phyloP scores from a whole-genome alignment of 164 flowering plant genomes.

The Berberis thunbergii region DNA sequence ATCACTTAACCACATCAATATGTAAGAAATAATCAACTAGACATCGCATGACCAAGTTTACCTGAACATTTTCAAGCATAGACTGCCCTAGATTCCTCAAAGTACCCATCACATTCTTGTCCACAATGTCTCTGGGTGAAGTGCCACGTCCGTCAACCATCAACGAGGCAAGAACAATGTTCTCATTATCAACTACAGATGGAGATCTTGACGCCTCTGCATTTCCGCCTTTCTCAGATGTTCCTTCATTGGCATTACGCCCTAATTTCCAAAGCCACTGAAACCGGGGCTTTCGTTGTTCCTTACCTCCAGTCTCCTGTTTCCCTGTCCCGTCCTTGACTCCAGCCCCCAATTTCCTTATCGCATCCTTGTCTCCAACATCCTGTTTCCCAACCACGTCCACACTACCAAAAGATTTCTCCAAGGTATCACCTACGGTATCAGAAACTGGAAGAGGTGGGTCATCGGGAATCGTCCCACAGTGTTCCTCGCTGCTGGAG shows the following conservation, averaged over 20 bases:
- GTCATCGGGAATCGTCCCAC: slow-evolving; percentile 14
- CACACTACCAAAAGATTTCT: slow-evolving; percentile 12
- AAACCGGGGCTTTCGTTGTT: slow-evolving; percentile 50
- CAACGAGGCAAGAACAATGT: slow-evolving; percentile 11
- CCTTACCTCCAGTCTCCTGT: too few species aligned
- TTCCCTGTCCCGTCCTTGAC: too few species aligned
- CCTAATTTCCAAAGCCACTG: slow-evolving; percentile 91
- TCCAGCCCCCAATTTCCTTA: too few species aligned
- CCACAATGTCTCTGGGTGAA: slow-evolving; percentile 26
- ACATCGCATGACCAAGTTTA: slow-evolving; percentile 14
- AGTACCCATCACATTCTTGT: slow-evolving; percentile 56
- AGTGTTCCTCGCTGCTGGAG: slow-evolving; percentile 17
- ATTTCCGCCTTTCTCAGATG: slow-evolving; percentile 31
- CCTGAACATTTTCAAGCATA: slow-evolving; percentile 97
- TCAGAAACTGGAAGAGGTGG: slow-evolving; percentile 36
- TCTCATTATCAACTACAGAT: slow-evolving; percentile 7
- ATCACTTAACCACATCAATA: too few species aligned
- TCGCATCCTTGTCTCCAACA: slow-evolving; percentile 40
- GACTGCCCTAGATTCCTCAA: slow-evolving; percentile 80
- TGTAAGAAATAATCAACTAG: too few species aligned
- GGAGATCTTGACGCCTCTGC: slow-evolving; percentile 15
- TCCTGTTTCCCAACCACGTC: slow-evolving; percentile 22
- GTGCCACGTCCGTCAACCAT: slow-evolving; percentile 1
- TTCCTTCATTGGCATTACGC: slow-evolving; percentile 40
- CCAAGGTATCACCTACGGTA: slow-evolving; percentile 16